A percentile compares a stretch with the other conserved stretches of the same genome.
These are phyloP conservation scores for Myxozyma kluyveri DNA, from an alignment of 805 yeast species.

Conservation along the genomic window DNA sequence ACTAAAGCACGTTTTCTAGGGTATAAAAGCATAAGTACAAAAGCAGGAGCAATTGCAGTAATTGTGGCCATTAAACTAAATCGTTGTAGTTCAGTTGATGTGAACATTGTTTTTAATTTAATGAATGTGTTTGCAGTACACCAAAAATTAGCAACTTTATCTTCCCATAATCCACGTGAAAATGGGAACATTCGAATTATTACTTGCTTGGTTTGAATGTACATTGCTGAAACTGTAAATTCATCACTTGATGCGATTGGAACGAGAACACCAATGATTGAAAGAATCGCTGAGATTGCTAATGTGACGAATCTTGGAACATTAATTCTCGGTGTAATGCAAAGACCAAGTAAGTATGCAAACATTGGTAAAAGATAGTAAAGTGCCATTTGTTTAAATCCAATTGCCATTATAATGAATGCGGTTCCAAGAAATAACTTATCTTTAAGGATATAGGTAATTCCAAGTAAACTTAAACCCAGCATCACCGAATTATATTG, in stretches of 20 bases:
- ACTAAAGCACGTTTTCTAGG: conserved; percentile 54
- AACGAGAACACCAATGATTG: conserved; percentile 51
- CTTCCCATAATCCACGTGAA: conserved; percentile 90
- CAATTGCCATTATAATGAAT: conserved; percentile 71
- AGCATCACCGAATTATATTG: conserved; percentile 94
- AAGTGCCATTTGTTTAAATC: conserved; percentile 93
- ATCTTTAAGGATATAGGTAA: conserved; percentile 63
- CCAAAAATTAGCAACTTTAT: conserved; percentile 97
- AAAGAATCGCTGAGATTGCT: conserved; percentile 57
- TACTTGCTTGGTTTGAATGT: conserved; percentile 55
- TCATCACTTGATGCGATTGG: conserved; percentile 48
- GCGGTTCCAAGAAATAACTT: conserved; percentile 66
- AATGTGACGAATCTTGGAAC: conserved; percentile 59
- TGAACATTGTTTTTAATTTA: conserved; percentile 61
- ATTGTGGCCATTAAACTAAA: conserved; percentile 44
- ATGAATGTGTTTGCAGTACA: conserved; percentile 80
- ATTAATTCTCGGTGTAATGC: conserved; percentile 47
- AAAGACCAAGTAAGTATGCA: conserved; percentile 65
- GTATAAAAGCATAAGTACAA: conserved; percentile 48
- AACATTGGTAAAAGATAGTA: conserved; percentile 90
- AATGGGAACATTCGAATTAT: conserved; percentile 81
- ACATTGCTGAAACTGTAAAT: conserved; percentile 26
- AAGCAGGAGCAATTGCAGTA: conserved; percentile 55
- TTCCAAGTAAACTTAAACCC: conserved; percentile 70
- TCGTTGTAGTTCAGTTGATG: conserved; percentile 56